Evolutionary conservation across 768 basidiomycete genomes (phyloP).

Genomic region (Panellus pusillus): DNA sequence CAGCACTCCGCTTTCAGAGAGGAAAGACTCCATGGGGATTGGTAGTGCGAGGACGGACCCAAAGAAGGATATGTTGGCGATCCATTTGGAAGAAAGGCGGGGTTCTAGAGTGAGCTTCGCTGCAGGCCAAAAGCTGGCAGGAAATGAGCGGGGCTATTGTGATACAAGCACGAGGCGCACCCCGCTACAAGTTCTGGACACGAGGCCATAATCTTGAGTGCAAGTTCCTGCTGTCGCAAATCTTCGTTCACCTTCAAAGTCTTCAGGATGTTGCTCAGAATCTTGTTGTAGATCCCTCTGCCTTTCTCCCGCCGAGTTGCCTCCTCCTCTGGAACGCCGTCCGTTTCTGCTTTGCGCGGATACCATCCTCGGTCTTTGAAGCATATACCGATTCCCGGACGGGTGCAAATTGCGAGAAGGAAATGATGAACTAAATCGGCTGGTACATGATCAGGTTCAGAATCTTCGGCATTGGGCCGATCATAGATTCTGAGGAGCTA

Average conservation of each 20-base stretch:
- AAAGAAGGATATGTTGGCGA: constrained; percentile 83
- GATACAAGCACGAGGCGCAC: constrained; percentile 37
- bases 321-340: constrained; percentile 40
- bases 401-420: constrained; percentile 78
- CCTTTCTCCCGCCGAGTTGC: constrained; percentile 33
- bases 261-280: constrained; percentile 73
- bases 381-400: constrained; percentile 81
- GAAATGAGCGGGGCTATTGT: constrained; percentile 10
- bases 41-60: constrained; percentile 77
- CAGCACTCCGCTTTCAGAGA: constrained; percentile 45
- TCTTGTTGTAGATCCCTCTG: constrained; percentile 75
- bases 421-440: constrained; percentile 88
- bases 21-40: constrained; percentile 63
- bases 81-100: constrained; percentile 86
- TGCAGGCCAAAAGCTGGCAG: constrained; percentile 66
- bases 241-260: constrained; percentile 88
- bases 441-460: constrained; percentile 54
- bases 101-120: constrained; percentile 78
- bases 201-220: constrained; percentile 71
- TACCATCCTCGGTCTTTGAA: constrained; percentile 94
- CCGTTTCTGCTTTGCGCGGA: constrained; percentile 52
- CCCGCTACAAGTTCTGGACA: constrained; percentile 87
- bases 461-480: constrained; percentile 48
- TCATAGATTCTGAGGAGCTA: constrained; percentile 79
- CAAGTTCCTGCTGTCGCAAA: constrained; percentile 79